Conservation (phyloP, 2,329 filamentous ascomycete species). For the Tricladium varicosporioides region DNA sequence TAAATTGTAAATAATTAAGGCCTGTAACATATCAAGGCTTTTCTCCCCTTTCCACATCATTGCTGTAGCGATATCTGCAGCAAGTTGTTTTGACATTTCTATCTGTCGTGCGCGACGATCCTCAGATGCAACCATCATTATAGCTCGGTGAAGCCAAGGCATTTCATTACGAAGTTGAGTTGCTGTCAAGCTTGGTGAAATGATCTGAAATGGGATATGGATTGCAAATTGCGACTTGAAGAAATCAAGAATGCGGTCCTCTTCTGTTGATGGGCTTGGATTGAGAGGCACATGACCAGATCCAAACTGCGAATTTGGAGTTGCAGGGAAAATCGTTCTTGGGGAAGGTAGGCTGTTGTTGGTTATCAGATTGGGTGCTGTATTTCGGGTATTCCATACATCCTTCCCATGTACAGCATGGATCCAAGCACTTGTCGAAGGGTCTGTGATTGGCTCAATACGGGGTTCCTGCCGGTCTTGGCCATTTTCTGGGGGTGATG, state of each 20-base stretch:
- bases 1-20: conserved; percentile 22
- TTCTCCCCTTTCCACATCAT: conserved; percentile 21
- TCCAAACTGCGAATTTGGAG: too few species aligned
- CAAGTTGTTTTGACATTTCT: conserved; percentile 17
- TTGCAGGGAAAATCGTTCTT: too few species aligned
- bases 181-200: conserved; percentile 12
- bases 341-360: too few species aligned
- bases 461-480: neutral
- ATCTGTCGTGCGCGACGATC: conserved; percentile 16
- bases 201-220: conserved; percentile 22
- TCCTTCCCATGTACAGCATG: too few species aligned
- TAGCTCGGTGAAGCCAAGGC: conserved; percentile 21
- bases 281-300: neutral
- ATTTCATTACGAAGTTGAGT: conserved; percentile 15
- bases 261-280: conserved; percentile 3
- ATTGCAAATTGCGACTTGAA: conserved; percentile 17
- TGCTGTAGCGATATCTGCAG: conserved; percentile 18
- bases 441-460: neutral
- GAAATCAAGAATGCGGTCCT: conserved; percentile 10
- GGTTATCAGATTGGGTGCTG: too few species aligned
- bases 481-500: conserved; percentile 6
- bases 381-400: too few species aligned
- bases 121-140: conserved; percentile 18
- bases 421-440: too few species aligned
- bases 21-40: conserved; percentile 27